Percentiles rank a stretch among this genome's conserved stretches.
phyloP scores from a whole-genome alignment of 306 rosid species.

The Vigna reflexopilosa region DNA sequence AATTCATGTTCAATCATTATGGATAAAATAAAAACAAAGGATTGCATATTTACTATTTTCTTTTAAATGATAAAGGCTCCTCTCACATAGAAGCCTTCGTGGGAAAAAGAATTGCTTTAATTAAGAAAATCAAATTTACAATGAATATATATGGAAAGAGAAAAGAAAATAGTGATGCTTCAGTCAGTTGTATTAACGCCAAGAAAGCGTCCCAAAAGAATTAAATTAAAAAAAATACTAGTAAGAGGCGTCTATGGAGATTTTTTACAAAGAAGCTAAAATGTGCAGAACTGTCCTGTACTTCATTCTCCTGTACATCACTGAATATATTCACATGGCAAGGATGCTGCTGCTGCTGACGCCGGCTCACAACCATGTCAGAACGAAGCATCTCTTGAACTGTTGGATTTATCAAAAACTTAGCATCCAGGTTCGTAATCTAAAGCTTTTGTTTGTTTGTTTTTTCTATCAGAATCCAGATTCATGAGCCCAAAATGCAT shows the following conservation, averaged over 20 bases:
- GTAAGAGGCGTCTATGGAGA: slow-evolving; percentile 1
- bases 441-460: slow-evolving; percentile 22
- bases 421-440: slow-evolving; percentile 37
- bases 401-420: slow-evolving; percentile 33
- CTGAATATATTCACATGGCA: slow-evolving; percentile 60
- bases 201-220: slow-evolving; percentile 1
- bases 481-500: slow-evolving; percentile 95
- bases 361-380: slow-evolving; percentile 21
- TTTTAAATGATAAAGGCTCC: too few relatives aligned
- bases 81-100: too few relatives aligned
- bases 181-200: background rate
- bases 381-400: slow-evolving; percentile 40
- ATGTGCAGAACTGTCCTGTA: slow-evolving; percentile 57
- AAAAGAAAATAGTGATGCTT: background rate
- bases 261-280: slow-evolving; percentile 47
- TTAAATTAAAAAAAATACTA: slow-evolving; percentile 3
- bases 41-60: too few relatives aligned
- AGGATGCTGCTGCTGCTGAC: slow-evolving; percentile 26
- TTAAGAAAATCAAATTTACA: too few relatives aligned
- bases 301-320: slow-evolving; percentile 55
- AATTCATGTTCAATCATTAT: too few relatives aligned
- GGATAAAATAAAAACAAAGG: too few relatives aligned
- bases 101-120: too few relatives aligned
- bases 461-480: slow-evolving; percentile 55
- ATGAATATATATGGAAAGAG: too few relatives aligned